phyloP scores from a whole-genome alignment of 257 asterid genomes.

The Henckelia pumila region DNA sequence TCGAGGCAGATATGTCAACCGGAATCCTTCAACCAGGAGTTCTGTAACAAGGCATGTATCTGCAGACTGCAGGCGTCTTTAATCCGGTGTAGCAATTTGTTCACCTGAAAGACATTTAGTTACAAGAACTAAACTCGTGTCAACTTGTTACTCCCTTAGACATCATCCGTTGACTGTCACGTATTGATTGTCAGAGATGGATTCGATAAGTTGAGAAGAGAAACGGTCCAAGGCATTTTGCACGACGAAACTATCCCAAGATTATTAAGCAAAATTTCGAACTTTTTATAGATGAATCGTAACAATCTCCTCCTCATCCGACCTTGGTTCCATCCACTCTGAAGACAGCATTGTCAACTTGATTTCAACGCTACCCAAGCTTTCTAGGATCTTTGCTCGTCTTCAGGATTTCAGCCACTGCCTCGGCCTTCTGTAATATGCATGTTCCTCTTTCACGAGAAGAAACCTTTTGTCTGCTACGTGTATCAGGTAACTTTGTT shows the following conservation, averaged over 20 bases:
- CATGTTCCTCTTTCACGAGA: conserved; percentile 41
- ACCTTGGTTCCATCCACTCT: background rate
- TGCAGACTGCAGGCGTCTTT: no score
- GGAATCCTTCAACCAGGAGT: no score
- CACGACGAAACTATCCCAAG: no score
- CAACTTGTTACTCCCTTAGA: no score
- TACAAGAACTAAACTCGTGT: no score
- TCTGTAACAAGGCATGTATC: no score
- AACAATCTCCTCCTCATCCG: background rate
- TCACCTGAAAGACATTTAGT: no score
- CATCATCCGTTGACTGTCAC: no score
- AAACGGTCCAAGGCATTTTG: no score
- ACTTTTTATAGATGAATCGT: background rate
- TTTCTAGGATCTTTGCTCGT: conserved; percentile 49
- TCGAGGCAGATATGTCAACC: background rate
- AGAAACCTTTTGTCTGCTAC: conserved; percentile 31
- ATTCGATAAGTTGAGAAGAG: background rate
- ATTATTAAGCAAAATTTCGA: no score
- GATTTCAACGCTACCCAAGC: conserved; percentile 45
- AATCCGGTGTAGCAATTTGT: no score
- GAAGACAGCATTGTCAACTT: conserved; percentile 33
- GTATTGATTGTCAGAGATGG: background rate
- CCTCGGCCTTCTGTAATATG: conserved; percentile 64
- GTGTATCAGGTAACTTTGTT: conserved; percentile 69
- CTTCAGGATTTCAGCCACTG: conserved; percentile 59